Base-by-base conservation (phyloP, 208 protist genomes). In the Wallacemonas rigidus region DNA sequence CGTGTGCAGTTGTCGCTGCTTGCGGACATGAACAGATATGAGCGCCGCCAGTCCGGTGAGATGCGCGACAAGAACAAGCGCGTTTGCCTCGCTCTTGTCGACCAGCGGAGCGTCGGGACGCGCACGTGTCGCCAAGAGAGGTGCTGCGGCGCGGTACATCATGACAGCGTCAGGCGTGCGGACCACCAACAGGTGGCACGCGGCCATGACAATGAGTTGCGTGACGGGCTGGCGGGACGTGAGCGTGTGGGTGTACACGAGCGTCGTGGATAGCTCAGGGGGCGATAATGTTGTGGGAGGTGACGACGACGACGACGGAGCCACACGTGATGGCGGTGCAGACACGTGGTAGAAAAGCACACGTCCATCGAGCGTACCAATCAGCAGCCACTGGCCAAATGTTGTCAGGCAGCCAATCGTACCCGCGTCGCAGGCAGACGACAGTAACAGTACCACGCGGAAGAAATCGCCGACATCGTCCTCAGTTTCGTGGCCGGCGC, bases 291-390 rank as follows among this genome's bases (percentile, higher is more conserved):
- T 6, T 14, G 45, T 6, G 45, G 45, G 0, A 12, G 45, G 1
- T 14, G 45, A 12, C 45, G 45, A 50, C 45, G 12, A 11, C 9
- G 47, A 53, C 8, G 48, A 53, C 48, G 11, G 48, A 9, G 14
- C 48, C 48, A n/a, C 26, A 26, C 26, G 26, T 26, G 26, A 26
- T 26, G 26, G 26, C 26, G 26, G 26, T 26, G 39, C 57, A 6
- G 35, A 1, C 4, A 83, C 60, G 15, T 77, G 73, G 76, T 90
- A 85, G 6, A 82, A 77, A 1, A 79, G n/a, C 4, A 94, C 15
- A 69, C 82, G 86, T 26, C 84, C 81, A 57, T 94, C 83, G 38
- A 15, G 68, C 0, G 86, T 94, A 35, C 89, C 89, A 11, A 92
- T 47, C 48, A 94, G 76, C 38, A 90, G 69, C 6, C 87, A 75